Conservation (phyloP, 139 green algal genomes). For the Eudorina sp. region DNA sequence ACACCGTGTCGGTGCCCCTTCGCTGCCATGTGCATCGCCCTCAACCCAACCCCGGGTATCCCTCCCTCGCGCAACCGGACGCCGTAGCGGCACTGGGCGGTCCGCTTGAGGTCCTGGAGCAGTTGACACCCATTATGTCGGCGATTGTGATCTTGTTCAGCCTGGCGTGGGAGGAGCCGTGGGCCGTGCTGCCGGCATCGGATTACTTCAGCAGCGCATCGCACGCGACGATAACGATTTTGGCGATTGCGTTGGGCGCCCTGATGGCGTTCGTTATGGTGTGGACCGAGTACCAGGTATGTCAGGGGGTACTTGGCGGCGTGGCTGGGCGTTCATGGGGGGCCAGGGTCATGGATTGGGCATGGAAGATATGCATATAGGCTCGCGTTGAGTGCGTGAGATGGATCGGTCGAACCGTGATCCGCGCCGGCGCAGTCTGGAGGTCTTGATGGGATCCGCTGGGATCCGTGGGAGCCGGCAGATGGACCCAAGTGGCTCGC, state of each 20-base stretch:
- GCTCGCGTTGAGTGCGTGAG: too few relatives aligned
- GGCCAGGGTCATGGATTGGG: too few relatives aligned
- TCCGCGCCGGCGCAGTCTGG: too few relatives aligned
- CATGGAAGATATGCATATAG: too few relatives aligned
- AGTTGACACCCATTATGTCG: conserved; percentile 81
- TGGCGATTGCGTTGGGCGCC: conserved; percentile 73
- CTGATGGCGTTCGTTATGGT: conserved; percentile 92
- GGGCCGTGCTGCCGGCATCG: conserved; percentile 71
- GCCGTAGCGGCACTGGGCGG: conserved; percentile 58
- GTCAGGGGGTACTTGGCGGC: too few relatives aligned
- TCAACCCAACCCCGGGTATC: not conserved
- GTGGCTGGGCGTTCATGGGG: too few relatives aligned
- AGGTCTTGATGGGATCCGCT: too few relatives aligned
- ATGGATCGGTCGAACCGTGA: too few relatives aligned
- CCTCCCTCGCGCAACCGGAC: not conserved
- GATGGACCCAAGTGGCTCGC: too few relatives aligned
- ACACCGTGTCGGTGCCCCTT: too few relatives aligned
- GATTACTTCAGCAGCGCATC: conserved; percentile 78
- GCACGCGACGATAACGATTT: conserved; percentile 58
- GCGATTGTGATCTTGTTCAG: conserved; percentile 76
- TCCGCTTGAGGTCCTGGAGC: conserved; percentile 76
- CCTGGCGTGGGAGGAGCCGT: conserved; percentile 80
- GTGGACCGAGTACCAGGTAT: conserved; percentile 70
- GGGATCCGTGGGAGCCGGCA: too few relatives aligned
- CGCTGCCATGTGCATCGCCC: not conserved